Evolutionary conservation across 208 protist genomes (phyloP).

Genomic region (Histomonas meleagridis): DNA sequence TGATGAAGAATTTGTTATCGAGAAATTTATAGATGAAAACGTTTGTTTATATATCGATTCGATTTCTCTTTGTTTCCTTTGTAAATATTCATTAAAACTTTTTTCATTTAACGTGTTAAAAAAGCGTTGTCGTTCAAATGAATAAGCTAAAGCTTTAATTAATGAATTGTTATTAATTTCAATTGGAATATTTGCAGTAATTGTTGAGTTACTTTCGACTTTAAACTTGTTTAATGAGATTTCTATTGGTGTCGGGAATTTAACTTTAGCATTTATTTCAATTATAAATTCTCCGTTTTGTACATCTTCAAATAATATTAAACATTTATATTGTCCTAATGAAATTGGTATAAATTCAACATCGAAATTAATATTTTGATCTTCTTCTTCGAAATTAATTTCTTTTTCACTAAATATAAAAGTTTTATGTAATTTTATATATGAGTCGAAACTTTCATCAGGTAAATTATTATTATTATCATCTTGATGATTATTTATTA

Average conservation of each 20-base stretch:
- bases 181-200: neutral
- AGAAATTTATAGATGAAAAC: neutral
- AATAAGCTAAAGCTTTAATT: neutral
- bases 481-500: neutral
- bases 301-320: neutral
- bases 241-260: neutral
- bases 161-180: neutral
- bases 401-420: neutral
- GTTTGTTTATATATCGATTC: neutral
- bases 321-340: neutral
- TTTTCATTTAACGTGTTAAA: neutral
- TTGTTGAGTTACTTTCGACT: neutral
- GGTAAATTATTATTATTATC: neutral
- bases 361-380: neutral
- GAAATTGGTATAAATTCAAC: slow-evolving; percentile 5
- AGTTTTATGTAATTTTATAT: neutral
- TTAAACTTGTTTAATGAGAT: neutral
- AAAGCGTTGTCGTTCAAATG: neutral
- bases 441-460: neutral
- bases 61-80: neutral
- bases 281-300: neutral
- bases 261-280: neutral
- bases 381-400: neutral
- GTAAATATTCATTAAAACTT: neutral
- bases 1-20: neutral